Evolutionary conservation across 2,329 filamentous ascomycete genomes (phyloP), one percentile per base, ranked within the genome.

Genomic region (Colletotrichum shisoi): DNA sequence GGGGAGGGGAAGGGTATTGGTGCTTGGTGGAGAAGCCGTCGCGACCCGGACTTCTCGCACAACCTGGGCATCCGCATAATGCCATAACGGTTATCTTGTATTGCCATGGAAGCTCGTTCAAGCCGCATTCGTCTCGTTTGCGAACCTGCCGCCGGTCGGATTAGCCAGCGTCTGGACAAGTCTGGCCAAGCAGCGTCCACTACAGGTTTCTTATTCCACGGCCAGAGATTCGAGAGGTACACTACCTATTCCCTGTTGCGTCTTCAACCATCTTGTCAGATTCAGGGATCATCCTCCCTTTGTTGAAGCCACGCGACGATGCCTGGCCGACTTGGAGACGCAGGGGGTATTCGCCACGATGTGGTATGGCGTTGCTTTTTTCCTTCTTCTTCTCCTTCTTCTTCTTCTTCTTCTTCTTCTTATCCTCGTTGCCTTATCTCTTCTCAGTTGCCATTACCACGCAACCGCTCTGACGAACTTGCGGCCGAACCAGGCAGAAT

Each of bases 241-340:
- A n/a, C 34, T 40, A 34, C 8, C 2, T 34, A 9, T 51, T 45
- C 27, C 21, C 56, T 48, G 56, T 56, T 31, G 60, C 62, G 61
- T 60, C 61, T 64, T 63, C 65, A 45, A 52, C 42, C 49, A 15
- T 54, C 42, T 54, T 54, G 64, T 56, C 54, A 60, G 49, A 56
- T 56, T 49, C 56, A 57, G 62, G 54, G 27, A 59, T 65, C 61
- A 39, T 40, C 49, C 65, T 68, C 54, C 65, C 61, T 68, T 60
- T 56, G 31, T 51, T 39, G 39, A 65, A 68, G 61, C 65, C 61
- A 68, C 49, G 65, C 65, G 65, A 68, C 39, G 42, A 65, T 65
- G 54, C 34, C 57, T 65, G 54, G 49, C 49, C 65, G 49, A 65
- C 37, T 57, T 31, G 56, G 54, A 68, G 61, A 34, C 51, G 65